phyloP scores from a whole-genome alignment of 2,329 filamentous ascomycete genomes.

The Diaporthe sp. region DNA sequence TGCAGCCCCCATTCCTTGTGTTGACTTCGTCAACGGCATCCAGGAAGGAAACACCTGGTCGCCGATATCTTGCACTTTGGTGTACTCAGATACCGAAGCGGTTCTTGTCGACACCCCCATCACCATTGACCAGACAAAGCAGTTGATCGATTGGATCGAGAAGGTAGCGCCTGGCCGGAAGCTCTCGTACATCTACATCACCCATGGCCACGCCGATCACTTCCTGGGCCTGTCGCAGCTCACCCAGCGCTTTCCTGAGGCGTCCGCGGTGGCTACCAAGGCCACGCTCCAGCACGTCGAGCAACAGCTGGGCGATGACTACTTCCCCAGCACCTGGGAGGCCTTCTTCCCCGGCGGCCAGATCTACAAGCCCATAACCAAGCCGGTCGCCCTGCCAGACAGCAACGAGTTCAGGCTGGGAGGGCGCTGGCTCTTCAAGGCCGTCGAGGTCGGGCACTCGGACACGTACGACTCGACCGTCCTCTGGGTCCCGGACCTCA shows the following conservation, averaged over 20 bases:
- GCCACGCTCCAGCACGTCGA: slow-evolving; percentile 44
- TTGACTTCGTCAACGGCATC: background rate
- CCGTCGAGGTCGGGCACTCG: background rate
- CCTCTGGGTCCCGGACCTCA: slow-evolving; percentile 2
- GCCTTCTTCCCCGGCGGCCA: slow-evolving; percentile 44
- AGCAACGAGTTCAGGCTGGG: background rate
- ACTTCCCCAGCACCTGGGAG: slow-evolving; percentile 44
- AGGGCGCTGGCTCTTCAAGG: slow-evolving; percentile 28
- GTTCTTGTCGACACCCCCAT: slow-evolving; percentile 55
- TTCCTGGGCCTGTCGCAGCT: slow-evolving; percentile 52
- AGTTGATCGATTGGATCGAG: slow-evolving; percentile 54
- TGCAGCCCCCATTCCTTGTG: slow-evolving; percentile 5
- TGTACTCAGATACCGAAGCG: slow-evolving; percentile 42
- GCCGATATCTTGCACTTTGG: background rate
- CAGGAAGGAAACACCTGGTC: background rate
- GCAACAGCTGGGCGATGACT: slow-evolving; percentile 41
- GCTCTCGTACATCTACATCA: slow-evolving; percentile 55
- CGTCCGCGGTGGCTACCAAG: slow-evolving; percentile 43
- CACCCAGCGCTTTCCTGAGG: slow-evolving; percentile 48
- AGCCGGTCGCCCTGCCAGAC: slow-evolving; percentile 40
- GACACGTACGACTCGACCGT: slow-evolving; percentile 20
- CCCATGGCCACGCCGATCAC: slow-evolving; percentile 58
- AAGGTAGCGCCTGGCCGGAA: slow-evolving; percentile 46
- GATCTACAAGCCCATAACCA: slow-evolving; percentile 42
- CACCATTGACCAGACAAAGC: slow-evolving; percentile 49